Evolutionary conservation across 129 eudicot species (phyloP), one percentile per base, ranked within the genome.

Genomic region (Lactuca sativa): DNA sequence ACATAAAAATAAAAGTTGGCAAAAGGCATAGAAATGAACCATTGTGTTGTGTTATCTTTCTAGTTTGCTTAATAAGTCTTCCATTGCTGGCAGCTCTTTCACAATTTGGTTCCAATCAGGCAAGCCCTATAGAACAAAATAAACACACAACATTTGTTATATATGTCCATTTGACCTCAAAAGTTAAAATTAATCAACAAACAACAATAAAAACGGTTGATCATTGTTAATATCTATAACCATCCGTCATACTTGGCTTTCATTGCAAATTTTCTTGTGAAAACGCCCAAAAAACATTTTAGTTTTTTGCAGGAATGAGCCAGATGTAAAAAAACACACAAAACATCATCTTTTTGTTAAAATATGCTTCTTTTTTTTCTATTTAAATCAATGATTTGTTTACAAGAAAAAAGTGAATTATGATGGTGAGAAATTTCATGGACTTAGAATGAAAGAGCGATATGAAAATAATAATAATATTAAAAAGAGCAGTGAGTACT

Each of bases 41-140:
- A 76, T 30, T 13, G 60, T 66, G 69, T 30, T 13, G 60, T 66
- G 69, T 71, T 76, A 95, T 82, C 95, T 87, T 86, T 95, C 99
- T 13, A 95, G 93, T 80, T 95, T 86, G 96, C 99, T 87, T 47
- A 90, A 75, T 34, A 95, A 77, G 25, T 85, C 91, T 49, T 95
- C 99, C 95, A 84, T 83, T 58, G 87, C 83, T n/a, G 99, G 99
- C 77, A 95, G 64, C 67, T 95, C 99, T 85, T 90, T 82, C 83
- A 84, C 73, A 60, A 95, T 85, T 74, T 88, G 86, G 77, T 78
- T 78, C 99, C 99, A 95, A 80, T 90, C 96, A 36, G 99, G 99
- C 95, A 95, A 80, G 16, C 93, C 97, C 92, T 89, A 53, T 17
- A 14, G n/a, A 5, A 32, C 32, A 21, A 25, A 25, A 25, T 18